A percentile compares a stretch with the other conserved stretches of the same genome.
Evolutionary conservation across 495 filamentous ascomycete species (phyloP).

Genomic region (Glonium stellatum): DNA sequence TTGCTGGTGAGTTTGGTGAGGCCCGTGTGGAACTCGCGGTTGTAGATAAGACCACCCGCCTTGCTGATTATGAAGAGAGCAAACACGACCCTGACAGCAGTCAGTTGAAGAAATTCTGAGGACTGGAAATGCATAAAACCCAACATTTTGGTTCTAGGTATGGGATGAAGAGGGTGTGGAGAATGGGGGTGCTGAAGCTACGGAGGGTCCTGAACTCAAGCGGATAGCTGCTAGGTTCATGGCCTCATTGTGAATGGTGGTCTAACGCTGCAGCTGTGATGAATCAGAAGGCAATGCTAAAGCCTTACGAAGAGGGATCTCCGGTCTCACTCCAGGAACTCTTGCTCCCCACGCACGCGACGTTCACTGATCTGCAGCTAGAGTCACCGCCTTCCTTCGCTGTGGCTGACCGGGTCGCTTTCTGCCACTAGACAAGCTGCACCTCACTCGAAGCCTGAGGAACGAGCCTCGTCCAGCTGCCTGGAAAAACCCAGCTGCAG

Average conservation of each 20-base stretch:
- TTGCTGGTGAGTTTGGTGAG: slow-evolving; percentile 85
- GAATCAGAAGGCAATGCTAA: no score
- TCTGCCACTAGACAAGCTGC: not conserved
- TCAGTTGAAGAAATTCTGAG: not conserved
- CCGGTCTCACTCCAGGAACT: not conserved
- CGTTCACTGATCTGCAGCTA: not conserved
- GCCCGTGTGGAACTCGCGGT: slow-evolving; percentile 78
- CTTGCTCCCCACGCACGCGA: not conserved
- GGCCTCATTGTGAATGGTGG: no score
- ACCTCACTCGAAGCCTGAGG: not conserved
- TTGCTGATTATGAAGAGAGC: slow-evolving; percentile 97
- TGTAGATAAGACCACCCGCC: slow-evolving; percentile 91
- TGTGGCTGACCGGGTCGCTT: not conserved
- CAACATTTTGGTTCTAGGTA: not conserved
- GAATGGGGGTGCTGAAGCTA: no score
- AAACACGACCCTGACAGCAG: slow-evolving; percentile 69
- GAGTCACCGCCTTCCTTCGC: not conserved
- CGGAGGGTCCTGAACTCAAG: not conserved
- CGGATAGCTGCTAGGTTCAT: not conserved
- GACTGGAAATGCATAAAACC: not conserved
- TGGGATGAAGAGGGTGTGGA: not conserved
- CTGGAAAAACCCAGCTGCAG: not conserved
- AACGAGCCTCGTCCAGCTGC: slow-evolving; percentile 2
- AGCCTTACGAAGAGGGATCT: not conserved
- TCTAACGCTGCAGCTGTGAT: no score